Conservation (phyloP, 2,329 filamentous ascomycete genomes). For the Cryphonectria parasitica region DNA sequence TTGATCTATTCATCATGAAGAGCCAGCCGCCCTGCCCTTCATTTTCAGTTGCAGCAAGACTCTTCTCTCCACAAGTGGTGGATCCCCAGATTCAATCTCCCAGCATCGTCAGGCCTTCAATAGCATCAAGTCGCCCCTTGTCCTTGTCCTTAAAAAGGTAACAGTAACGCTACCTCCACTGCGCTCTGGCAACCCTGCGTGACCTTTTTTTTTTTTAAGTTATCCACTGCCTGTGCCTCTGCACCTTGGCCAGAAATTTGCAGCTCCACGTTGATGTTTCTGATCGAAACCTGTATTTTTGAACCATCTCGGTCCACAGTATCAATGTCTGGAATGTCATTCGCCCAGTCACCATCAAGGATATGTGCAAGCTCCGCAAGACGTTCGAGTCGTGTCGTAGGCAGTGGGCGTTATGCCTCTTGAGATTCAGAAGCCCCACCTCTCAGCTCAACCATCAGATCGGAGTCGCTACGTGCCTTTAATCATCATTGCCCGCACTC, state of each 20-base stretch:
- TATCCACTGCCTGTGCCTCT: background rate
- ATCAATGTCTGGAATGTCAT: background rate
- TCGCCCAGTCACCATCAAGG: background rate
- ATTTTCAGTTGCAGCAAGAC: background rate
- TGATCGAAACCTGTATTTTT: background rate
- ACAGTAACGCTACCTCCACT: background rate
- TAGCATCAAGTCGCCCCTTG: background rate
- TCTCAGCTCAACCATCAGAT: slow-evolving; percentile 24
- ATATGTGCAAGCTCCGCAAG: background rate
- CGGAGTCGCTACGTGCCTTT: slow-evolving; percentile 25
- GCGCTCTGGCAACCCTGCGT: background rate
- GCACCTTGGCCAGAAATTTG: background rate
- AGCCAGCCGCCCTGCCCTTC: background rate
- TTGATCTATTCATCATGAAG: background rate
- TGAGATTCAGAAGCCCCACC: background rate
- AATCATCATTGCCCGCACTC: slow-evolving; percentile 55
- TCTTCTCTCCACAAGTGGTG: background rate
- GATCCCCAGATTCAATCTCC: background rate
- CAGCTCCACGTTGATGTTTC: background rate
- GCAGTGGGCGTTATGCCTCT: background rate
- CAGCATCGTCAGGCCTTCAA: background rate
- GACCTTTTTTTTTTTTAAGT: background rate
- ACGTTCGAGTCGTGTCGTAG: background rate
- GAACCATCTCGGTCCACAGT: background rate
- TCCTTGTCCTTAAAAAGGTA: background rate